Percentiles rank a stretch among this genome's conserved stretches.
These are phyloP conservation scores for Spinellus fusiger DNA, from an alignment of 192 early-diverging fungal species.

Conservation along the genomic window DNA sequence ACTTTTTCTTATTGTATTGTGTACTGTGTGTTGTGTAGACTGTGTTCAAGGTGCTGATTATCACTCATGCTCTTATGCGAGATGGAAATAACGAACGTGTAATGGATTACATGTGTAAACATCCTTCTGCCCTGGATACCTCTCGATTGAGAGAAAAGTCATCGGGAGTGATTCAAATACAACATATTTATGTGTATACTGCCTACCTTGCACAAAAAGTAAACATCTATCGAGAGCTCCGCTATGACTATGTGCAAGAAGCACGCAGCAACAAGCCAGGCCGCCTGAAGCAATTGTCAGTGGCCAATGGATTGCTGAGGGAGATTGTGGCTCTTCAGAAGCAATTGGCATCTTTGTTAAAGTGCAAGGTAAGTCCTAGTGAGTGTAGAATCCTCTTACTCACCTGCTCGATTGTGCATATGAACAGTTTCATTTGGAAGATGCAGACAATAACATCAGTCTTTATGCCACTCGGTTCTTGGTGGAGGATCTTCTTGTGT, in stretches of 20 bases:
- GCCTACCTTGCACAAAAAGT: slow-evolving; percentile 69
- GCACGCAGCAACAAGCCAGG: slow-evolving; percentile 39
- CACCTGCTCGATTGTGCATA: too few relatives aligned
- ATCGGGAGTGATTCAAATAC: slow-evolving; percentile 29
- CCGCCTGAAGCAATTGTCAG: slow-evolving; percentile 47
- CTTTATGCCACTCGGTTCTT: slow-evolving; percentile 64
- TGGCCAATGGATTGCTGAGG: slow-evolving; percentile 54
- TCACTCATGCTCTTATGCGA: slow-evolving; percentile 69
- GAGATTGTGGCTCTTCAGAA: slow-evolving; percentile 59
- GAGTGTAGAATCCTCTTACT: background rate
- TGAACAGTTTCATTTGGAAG: slow-evolving; percentile 65
- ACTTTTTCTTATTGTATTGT: background rate
- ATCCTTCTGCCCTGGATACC: slow-evolving; percentile 43
- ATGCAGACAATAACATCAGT: slow-evolving; percentile 67
- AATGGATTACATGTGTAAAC: slow-evolving; percentile 44
- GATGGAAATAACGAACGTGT: slow-evolving; percentile 60
- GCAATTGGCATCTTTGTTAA: slow-evolving; percentile 59
- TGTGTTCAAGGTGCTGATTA: slow-evolving; percentile 67
- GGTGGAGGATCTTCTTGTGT: slow-evolving; percentile 62
- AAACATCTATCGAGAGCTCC: slow-evolving; percentile 51
- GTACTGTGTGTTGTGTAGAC: slow-evolving; percentile 35
- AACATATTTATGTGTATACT: slow-evolving; percentile 65
- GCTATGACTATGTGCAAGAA: slow-evolving; percentile 57
- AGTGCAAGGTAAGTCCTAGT: slow-evolving; percentile 56
- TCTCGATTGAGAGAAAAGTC: slow-evolving; percentile 48